These are phyloP conservation scores for Vitis rupestris DNA, from an alignment of 164 flowering plant genomes.

Conservation along the genomic window DNA sequence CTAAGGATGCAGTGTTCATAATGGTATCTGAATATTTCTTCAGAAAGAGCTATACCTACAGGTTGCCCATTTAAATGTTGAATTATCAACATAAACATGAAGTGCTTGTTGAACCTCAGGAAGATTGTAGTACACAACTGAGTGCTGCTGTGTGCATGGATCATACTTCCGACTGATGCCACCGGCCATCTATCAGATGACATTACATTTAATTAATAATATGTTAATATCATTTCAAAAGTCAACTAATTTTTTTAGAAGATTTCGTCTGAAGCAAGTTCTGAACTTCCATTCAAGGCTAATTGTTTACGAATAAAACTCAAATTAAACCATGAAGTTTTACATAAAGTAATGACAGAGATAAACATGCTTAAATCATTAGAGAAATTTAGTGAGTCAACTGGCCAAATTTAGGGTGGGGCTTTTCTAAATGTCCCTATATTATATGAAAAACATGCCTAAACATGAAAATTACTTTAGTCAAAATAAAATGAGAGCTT, in stretches of 20 bases:
- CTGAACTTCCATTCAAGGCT: not conserved
- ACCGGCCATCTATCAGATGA: constrained; percentile 30
- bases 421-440: too few species aligned
- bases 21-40: too few species aligned
- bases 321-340: too few species aligned
- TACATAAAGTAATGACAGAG: too few species aligned
- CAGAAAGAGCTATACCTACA: constrained; percentile 38
- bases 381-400: too few species aligned
- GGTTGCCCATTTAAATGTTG: constrained; percentile 52
- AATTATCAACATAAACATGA: constrained; percentile 42
- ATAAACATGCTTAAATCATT: too few species aligned
- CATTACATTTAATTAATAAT: constrained; percentile 1
- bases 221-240: not conserved
- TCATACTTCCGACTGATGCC: constrained; percentile 48
- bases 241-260: not conserved
- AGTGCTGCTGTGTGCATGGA: constrained; percentile 63
- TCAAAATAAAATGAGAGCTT: too few species aligned
- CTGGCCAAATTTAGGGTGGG: too few species aligned
- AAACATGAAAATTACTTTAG: too few species aligned
- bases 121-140: constrained; percentile 51
- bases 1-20: too few species aligned
- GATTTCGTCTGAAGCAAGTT: not conserved
- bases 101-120: constrained; percentile 65
- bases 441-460: too few species aligned
- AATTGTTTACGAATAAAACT: not conserved